These are phyloP conservation scores for Vaucheria bursata DNA, from an alignment of 352 stramenopile genomes.

Conservation along the genomic window DNA sequence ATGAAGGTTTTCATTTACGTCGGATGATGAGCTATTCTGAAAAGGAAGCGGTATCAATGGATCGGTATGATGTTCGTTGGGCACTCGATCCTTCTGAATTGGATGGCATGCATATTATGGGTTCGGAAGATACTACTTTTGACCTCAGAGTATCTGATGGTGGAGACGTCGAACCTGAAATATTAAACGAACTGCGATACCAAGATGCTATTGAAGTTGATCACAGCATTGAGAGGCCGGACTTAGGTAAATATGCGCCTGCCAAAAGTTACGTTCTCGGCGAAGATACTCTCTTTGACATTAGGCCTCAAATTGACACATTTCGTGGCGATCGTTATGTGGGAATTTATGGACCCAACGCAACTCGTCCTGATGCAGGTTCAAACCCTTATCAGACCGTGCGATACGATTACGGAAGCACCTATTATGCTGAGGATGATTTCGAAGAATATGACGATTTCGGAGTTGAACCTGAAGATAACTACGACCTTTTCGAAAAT, in stretches of 20 bases:
- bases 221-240: conserved; percentile 19
- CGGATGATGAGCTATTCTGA: neutral
- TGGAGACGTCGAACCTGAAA: neutral
- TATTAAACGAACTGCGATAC: conserved; percentile 17
- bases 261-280: conserved; percentile 26
- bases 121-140: neutral
- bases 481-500: neutral
- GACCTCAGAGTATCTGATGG: no score
- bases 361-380: neutral
- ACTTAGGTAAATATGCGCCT: conserved; percentile 36
- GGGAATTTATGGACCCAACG: conserved; percentile 9
- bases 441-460: conserved; percentile 38
- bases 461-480: conserved; percentile 11
- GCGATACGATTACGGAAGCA: neutral
- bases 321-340: neutral
- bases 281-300: conserved; percentile 10
- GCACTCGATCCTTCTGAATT: conserved; percentile 17
- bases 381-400: no score
- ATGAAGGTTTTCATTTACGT: conserved; percentile 23
- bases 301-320: conserved; percentile 10
- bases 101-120: neutral
- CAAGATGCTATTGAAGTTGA: conserved; percentile 15
- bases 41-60: conserved; percentile 22
- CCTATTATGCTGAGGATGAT: neutral
- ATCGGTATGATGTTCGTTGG: conserved; percentile 42